These are phyloP conservation scores for Microsporum audouinii DNA, from an alignment of 2,329 filamentous ascomycete genomes.

Conservation along the genomic window DNA sequence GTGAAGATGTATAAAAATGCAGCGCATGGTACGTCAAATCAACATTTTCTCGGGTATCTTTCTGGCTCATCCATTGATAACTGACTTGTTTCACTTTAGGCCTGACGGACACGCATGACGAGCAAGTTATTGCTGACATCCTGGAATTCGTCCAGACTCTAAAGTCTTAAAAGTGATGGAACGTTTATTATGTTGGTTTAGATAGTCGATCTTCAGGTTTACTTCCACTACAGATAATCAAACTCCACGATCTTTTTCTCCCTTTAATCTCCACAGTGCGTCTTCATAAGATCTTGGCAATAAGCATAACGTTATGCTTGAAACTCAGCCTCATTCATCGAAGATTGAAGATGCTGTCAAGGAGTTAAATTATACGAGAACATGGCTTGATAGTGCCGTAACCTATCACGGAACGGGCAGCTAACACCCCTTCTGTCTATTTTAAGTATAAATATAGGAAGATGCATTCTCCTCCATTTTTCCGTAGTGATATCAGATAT, in stretches of 20 bases:
- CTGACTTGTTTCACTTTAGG: background rate
- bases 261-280: background rate
- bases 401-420: background rate
- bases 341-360: background rate
- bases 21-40: conserved; percentile 17
- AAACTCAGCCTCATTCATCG: background rate
- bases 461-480: background rate
- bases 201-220: background rate
- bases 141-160: conserved; percentile 2
- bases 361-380: background rate
- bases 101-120: conserved; percentile 1
- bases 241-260: background rate
- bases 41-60: background rate
- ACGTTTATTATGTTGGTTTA: background rate
- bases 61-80: background rate
- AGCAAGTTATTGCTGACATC: conserved; percentile 5
- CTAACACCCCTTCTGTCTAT: background rate
- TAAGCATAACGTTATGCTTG: conserved; percentile 9
- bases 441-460: background rate
- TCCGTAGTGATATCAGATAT: background rate
- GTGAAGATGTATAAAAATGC: conserved; percentile 22
- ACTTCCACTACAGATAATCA: background rate
- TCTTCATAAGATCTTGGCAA: background rate
- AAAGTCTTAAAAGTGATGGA: background rate
- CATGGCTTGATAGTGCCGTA: background rate